Conservation (phyloP, 192 early-diverging fungal species). For the Mortierella alpina region DNA sequence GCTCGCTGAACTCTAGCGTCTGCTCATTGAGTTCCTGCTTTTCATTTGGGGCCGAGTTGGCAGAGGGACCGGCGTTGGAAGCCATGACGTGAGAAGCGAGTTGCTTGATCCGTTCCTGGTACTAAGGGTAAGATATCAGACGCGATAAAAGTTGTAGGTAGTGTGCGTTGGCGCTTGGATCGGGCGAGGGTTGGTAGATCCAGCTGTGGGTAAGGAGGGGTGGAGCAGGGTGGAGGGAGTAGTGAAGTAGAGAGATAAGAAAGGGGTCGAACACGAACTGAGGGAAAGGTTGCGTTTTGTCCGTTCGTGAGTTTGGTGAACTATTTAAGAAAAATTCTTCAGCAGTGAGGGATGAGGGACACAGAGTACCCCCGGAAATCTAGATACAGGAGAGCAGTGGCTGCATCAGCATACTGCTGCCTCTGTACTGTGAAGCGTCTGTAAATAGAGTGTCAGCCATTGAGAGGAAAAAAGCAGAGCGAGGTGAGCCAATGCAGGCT, state of each 20-base stretch:
- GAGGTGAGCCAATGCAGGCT: no score
- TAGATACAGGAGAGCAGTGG: background rate
- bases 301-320: no score
- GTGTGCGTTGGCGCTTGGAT: background rate
- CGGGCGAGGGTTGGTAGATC: background rate
- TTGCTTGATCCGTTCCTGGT: background rate
- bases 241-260: background rate
- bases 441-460: no score
- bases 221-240: background rate
- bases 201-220: background rate
- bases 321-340: no score
- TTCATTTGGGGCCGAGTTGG: background rate
- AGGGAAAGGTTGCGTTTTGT: no score
- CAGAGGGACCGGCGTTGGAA: background rate
- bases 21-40: background rate
- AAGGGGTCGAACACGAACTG: background rate
- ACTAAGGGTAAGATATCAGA: background rate
- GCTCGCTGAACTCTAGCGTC: slow-evolving; percentile 46
- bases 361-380: background rate
- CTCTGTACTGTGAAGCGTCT: no score
- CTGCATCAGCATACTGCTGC: background rate
- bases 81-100: slow-evolving; percentile 3
- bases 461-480: no score
- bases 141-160: background rate
- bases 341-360: background rate